Evolutionary conservation across 805 yeast species (phyloP), one percentile per base, ranked within the genome.

Genomic region (Pichia sporocuriosa): DNA sequence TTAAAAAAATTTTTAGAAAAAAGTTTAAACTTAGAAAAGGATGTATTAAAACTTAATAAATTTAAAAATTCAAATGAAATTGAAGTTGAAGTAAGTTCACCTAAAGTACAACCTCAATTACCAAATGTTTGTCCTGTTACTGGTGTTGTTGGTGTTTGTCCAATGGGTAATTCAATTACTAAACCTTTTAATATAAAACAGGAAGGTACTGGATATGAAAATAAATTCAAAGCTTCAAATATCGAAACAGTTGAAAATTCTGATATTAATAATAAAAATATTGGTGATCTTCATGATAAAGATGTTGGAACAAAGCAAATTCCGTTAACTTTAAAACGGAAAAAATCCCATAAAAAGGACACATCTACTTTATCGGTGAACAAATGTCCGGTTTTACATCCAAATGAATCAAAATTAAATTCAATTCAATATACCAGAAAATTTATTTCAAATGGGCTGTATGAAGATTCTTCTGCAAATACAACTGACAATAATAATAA

Each of bases 1-100:
- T 45, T 61, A 40, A 61, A 61, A 39, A 53, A 51, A 32, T 59
- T 61, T 31, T 44, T 61, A n/a, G 65, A 61, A 36, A 56, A 61
- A 10, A 46, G 53, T 28, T 31, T 46, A 11, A 44, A 47, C 19
- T 25, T 47, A 29, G 44, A 43, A 20, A 38, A 6, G 15, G n/a
- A 38, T 5, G n/a, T n/a, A n/a, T n/a, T n/a, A n/a, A 40, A 40
- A n/a, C 19, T 17, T 15, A 20, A 16, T 15, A 44, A 47, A 29
- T 45, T 43, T 8, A 44, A 38, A 15, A 30, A 26, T 16, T 19
- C 37, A 20, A 22, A 27, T 16, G 36, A 32, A 26, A 43, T 28
- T 28, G 43, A 36, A 32, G 25, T 39, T 30, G 46, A 43, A 35
- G 24, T 39, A 12, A 26, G 29, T 24, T 17, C 26, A 9, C 16